Base-by-base conservation (phyloP, 106 monocot species). In the Narthecium ossifragum region DNA sequence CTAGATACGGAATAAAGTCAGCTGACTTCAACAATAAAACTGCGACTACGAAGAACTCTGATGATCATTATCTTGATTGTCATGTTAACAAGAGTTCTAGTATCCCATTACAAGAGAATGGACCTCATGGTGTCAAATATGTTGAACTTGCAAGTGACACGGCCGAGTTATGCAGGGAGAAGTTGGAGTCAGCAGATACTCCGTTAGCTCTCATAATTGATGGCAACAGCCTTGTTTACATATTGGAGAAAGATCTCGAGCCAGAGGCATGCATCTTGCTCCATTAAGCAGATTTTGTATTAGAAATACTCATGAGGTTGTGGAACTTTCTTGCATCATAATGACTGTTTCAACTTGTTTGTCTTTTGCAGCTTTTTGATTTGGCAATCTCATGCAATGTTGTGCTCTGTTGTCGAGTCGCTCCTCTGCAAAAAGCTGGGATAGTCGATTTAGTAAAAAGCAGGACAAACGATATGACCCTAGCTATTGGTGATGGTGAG, bases 401-500 rank as follows among this genome's bases (percentile, higher is more conserved):
- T 58, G 93, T 94, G 33, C 75, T 94, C 53, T 94, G 93, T 60
- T 94, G 93, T 67, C 85, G 93, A 4, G 93, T 94, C 75, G 93
- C 93, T 61, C 93, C 93, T 57, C 59, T 94, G 23, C 93, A 94
- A 73, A 94, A 94, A 61, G 93, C 93, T 67, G 93, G 93, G 50
- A 85, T 94, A 62, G 88, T 94, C 66, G 93, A 94, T 66, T 46
- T 94, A 26, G 86, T 94, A 21, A 94, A 94, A 70, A 94, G 85
- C 69, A 85, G 89, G 63, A 83, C 89, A 50, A 78, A 63, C 78
- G 93, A 94, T 75, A 94, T 94, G 93, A 94, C 93, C 31, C 64
- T 94, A 65, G 93, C 93, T 38, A 94, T 94, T 46, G 93, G 93
- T 73, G 93, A 94, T 59, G 93, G 93, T 94, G 60, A 70, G 82